Base-by-base conservation (phyloP, 2,329 filamentous ascomycete species). In the Chaetomiaceae sp. region DNA sequence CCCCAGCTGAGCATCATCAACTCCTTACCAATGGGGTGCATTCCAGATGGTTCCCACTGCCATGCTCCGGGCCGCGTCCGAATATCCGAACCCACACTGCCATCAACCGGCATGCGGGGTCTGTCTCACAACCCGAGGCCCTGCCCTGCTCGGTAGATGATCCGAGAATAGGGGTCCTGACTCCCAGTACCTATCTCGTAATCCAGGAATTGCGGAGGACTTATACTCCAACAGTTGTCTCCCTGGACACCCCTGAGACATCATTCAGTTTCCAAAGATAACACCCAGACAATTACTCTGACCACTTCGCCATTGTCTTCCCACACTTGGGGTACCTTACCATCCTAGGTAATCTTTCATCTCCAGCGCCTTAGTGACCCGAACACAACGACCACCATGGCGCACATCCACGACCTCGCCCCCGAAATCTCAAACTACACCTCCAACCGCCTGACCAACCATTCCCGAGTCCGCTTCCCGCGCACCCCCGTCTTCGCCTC, bases 371-470 rank as follows among this genome's bases (percentile, higher is more conserved):
- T n/a, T n/a, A n/a, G n/a, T n/a, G n/a, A n/a, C n/a, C n/a, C 23
- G 23, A 9, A 5, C 6, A 27, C 36, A 7, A 38, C 39, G 22
- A 8, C 23, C 29, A 57, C 23, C 42, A 72, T 71, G 68, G 69
- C 68, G n/a, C 60, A 71, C 58, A 66, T 71, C 37, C 67, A 69
- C 59, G 64, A 63, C 44, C 61, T 71, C 27, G 67, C 63, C 12
- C 63, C 68, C 12, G 58, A 64, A 36, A 62, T 69, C 43, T 57
- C 66, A 36, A 56, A 63, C n/a, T 70, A 70, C 45, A 58, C 62
- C 37, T 60, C 67, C 29, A 65, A 61, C 54, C 64, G 65, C 19
- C 66, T 69, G 6, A 60, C 62, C 46, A 52, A 48, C 20, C 63
- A 63, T 1, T 60, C 63, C 14, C 59, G 59, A 6, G 62, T 67